Percentiles rank a stretch among this genome's conserved stretches.
Evolutionary conservation across 169 alveolate species (phyloP).

Genomic region (Miamiensis avidus): DNA sequence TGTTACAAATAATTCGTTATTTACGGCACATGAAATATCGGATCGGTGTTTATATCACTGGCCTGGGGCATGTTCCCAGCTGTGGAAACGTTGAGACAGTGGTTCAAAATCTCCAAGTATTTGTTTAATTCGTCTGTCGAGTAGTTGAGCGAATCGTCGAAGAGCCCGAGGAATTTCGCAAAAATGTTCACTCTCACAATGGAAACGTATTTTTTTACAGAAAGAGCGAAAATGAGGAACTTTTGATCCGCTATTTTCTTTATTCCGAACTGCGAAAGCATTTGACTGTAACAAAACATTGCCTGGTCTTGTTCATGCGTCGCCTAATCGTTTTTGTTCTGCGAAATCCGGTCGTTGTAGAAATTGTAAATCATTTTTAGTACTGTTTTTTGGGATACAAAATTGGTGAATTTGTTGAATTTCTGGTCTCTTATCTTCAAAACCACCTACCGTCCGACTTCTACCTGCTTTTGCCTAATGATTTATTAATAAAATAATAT

Average conservation of each 20-base stretch:
- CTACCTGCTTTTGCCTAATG: background rate
- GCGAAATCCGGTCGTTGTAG: slow-evolving; percentile 28
- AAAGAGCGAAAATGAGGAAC: slow-evolving; percentile 29
- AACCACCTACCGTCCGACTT: slow-evolving; percentile 30
- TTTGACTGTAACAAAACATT: slow-evolving; percentile 8
- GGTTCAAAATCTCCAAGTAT: slow-evolving; percentile 34
- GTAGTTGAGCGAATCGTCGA: slow-evolving; percentile 28
- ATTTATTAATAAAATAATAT: no score
- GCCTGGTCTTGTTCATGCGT: slow-evolving; percentile 25
- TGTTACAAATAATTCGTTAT: no score
- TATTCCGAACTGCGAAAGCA: slow-evolving; percentile 5
- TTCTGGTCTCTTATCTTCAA: slow-evolving; percentile 29
- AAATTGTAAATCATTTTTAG: slow-evolving; percentile 25
- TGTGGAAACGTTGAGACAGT: slow-evolving; percentile 17
- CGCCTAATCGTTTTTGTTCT: slow-evolving; percentile 15
- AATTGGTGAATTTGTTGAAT: slow-evolving; percentile 30
- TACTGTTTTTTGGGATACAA: slow-evolving; percentile 37
- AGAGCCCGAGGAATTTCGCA: slow-evolving; percentile 35
- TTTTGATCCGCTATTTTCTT: slow-evolving; percentile 46
- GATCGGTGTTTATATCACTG: slow-evolving; percentile 20
- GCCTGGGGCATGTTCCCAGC: background rate
- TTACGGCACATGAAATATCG: slow-evolving; percentile 33
- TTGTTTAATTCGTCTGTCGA: slow-evolving; percentile 41
- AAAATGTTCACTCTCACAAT: slow-evolving; percentile 30
- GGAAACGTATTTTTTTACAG: slow-evolving; percentile 33